Evolutionary conservation across 352 stramenopile genomes (phyloP).

Genomic region (Pseudoperonospora humuli): DNA sequence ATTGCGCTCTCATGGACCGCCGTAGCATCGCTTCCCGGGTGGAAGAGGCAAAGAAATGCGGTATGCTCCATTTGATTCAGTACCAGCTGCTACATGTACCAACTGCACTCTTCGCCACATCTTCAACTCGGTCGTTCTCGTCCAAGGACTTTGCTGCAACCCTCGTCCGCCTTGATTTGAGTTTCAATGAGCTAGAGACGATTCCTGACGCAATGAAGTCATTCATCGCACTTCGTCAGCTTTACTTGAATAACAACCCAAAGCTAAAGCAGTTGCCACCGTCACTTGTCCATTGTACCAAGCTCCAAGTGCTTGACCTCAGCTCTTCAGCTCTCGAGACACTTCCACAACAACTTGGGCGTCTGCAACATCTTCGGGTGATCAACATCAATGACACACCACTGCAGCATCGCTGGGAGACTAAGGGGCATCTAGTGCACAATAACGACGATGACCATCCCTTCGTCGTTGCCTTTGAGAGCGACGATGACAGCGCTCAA

Average conservation of each 20-base stretch:
- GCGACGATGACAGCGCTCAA: not conserved
- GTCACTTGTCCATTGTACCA: conserved; percentile 48
- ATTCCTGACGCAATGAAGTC: conserved; percentile 50
- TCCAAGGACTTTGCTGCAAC: conserved; percentile 25
- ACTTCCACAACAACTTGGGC: conserved; percentile 62
- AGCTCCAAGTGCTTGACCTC: conserved; percentile 68
- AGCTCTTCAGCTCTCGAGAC: conserved; percentile 51
- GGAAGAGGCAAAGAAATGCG: conserved; percentile 49
- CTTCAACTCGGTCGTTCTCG: conserved; percentile 6
- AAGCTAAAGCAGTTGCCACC: conserved; percentile 40
- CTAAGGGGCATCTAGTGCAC: conserved; percentile 42
- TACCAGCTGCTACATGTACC: conserved; percentile 34
- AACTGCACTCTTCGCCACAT: conserved; percentile 25
- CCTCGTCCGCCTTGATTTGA: conserved; percentile 72
- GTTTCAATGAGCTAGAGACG: conserved; percentile 62
- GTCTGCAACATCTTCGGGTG: conserved; percentile 45
- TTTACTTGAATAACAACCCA: conserved; percentile 85
- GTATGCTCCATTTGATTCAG: conserved; percentile 49
- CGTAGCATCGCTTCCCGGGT: conserved; percentile 41
- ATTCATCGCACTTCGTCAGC: conserved; percentile 52
- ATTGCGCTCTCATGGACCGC: conserved; percentile 21
- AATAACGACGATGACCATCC: conserved; percentile 14
- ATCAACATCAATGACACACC: conserved; percentile 72
- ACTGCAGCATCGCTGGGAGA: conserved; percentile 46
- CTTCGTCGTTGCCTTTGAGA: not conserved